These are phyloP conservation scores for Pseudocercospora eumusae DNA, from an alignment of 2,329 filamentous ascomycete genomes.

Conservation along the genomic window DNA sequence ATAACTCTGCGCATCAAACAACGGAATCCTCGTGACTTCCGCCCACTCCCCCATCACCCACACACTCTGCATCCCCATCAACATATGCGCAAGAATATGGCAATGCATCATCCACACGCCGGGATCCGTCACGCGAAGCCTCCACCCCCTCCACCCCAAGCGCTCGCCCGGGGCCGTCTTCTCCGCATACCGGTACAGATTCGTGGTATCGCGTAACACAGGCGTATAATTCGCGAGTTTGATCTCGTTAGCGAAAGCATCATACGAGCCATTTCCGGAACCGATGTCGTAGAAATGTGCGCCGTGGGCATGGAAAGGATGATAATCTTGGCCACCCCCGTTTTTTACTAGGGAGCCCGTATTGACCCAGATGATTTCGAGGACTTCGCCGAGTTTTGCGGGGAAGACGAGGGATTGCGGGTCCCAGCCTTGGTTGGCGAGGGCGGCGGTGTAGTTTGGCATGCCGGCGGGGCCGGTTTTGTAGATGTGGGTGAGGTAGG, in stretches of 20 bases:
- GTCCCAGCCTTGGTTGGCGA: slow-evolving; percentile 57
- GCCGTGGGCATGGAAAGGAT: slow-evolving; percentile 60
- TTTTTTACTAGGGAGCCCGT: slow-evolving; percentile 40
- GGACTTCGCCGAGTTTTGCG: slow-evolving; percentile 57
- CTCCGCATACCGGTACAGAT: slow-evolving; percentile 57
- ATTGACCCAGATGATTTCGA: slow-evolving; percentile 43
- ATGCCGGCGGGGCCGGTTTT: slow-evolving; percentile 47
- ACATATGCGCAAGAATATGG: slow-evolving; percentile 60
- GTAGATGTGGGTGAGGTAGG: slow-evolving; percentile 58
- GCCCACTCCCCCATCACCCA: slow-evolving; percentile 50
- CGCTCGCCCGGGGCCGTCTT: slow-evolving; percentile 45
- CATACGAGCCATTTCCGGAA: slow-evolving; percentile 56
- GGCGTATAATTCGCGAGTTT: slow-evolving; percentile 45
- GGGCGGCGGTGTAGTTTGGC: slow-evolving; percentile 56
- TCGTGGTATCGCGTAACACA: slow-evolving; percentile 52
- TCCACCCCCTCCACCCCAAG: slow-evolving; percentile 63
- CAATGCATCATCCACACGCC: slow-evolving; percentile 65
- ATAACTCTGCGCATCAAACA: slow-evolving; percentile 45
- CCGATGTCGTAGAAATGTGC: slow-evolving; percentile 58
- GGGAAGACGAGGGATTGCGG: slow-evolving; percentile 54
- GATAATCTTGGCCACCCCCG: slow-evolving; percentile 45
- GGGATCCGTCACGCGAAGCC: slow-evolving; percentile 54
- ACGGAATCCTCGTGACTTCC: slow-evolving; percentile 43
- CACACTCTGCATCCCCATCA: slow-evolving; percentile 57
- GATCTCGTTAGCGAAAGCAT: slow-evolving; percentile 52